A percentile compares a stretch with the other conserved stretches of the same genome.
These are phyloP conservation scores for Bruguiera parviflora DNA, from an alignment of 345 rosid species.

Conservation along the genomic window DNA sequence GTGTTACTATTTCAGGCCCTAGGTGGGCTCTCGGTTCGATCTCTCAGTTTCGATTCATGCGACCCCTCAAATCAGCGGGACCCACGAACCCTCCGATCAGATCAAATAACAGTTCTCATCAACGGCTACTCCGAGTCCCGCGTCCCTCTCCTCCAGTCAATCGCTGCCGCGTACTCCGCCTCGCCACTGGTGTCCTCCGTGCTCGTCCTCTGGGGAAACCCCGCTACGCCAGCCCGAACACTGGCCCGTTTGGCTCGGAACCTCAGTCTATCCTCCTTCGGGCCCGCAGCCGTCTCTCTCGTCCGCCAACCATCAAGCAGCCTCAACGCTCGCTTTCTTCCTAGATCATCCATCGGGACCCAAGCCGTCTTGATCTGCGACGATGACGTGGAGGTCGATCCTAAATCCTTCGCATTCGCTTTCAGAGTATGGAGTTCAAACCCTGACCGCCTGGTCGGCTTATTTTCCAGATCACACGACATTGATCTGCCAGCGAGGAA, in stretches of 20 bases:
- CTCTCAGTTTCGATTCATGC: slow-evolving; percentile 37
- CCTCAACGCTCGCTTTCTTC: slow-evolving; percentile 65
- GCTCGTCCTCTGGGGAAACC: slow-evolving; percentile 68
- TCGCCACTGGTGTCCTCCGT: slow-evolving; percentile 53
- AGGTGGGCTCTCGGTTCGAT: slow-evolving; percentile 21
- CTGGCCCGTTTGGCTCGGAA: slow-evolving; percentile 44
- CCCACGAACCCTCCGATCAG: slow-evolving; percentile 41
- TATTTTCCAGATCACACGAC: slow-evolving; percentile 61
- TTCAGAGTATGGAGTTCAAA: slow-evolving; percentile 55
- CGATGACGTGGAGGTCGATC: slow-evolving; percentile 61
- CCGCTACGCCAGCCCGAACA: slow-evolving; percentile 37
- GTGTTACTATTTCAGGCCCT: slow-evolving; percentile 5
- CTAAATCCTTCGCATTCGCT: slow-evolving; percentile 46
- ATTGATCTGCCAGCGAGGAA: slow-evolving; percentile 40
- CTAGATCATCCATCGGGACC: slow-evolving; percentile 41
- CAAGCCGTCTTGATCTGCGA: slow-evolving; percentile 60
- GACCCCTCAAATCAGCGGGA: slow-evolving; percentile 29
- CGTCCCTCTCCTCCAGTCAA: slow-evolving; percentile 54
- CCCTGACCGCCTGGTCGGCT: slow-evolving; percentile 48
- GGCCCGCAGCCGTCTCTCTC: slow-evolving; percentile 49
- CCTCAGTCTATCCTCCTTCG: slow-evolving; percentile 43
- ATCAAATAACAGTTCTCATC: slow-evolving; percentile 69
- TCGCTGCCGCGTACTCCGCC: slow-evolving; percentile 48
- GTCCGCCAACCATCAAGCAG: slow-evolving; percentile 54
- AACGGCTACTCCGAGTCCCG: slow-evolving; percentile 69